Evolutionary conservation across 495 filamentous ascomycete species (phyloP), one percentile per base, ranked within the genome.

Genomic region (Lentithecium fluviatile): DNA sequence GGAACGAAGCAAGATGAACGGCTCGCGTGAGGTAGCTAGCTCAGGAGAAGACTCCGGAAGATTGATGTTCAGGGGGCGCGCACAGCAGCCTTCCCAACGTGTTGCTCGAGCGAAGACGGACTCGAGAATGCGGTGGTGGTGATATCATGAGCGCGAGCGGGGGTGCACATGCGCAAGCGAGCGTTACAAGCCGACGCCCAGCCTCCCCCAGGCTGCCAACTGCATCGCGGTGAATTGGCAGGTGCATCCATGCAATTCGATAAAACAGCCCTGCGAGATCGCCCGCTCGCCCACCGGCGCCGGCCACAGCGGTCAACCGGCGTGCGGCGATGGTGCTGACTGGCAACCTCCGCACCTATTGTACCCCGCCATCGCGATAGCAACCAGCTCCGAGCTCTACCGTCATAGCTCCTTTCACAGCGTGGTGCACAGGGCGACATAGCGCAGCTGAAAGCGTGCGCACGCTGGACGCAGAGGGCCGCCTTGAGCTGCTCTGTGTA

Each of bases 291-390:
- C 20, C 42, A 15, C 46, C 46, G 20, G 8, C 13, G 8, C 7
- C 20, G 17, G 19, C 20, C 13, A 19, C 15, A 8, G 19, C 8
- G 13, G 15, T 19, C 6, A 46, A 23, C n/a, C 24, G 46, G 6
- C 46, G 6, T 43, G 13, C 6, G 6, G 40, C 19, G 13, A 43
- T 15, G 40, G 13, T 15, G 4, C 15, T 3, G 19, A 43, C 29
- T 32, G 29, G 29, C 2, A 20, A 15, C 10, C 34, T 11, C 38
- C 21, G n/a, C n/a, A 2, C 6, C 11, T n/a, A n/a, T 2, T 15
- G 56, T 60, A 23, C 46, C 60, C 60, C 53, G 53, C 53, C 60
- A 52, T 57, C 26, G 37, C 46, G 46, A 64, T 46, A 51, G 45
- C 59, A 56, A 62, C 52, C 60, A 56, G 21, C 43, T 25, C 5